phyloP scores from a whole-genome alignment of 306 rosid species.

The Cicer yamashitae region DNA sequence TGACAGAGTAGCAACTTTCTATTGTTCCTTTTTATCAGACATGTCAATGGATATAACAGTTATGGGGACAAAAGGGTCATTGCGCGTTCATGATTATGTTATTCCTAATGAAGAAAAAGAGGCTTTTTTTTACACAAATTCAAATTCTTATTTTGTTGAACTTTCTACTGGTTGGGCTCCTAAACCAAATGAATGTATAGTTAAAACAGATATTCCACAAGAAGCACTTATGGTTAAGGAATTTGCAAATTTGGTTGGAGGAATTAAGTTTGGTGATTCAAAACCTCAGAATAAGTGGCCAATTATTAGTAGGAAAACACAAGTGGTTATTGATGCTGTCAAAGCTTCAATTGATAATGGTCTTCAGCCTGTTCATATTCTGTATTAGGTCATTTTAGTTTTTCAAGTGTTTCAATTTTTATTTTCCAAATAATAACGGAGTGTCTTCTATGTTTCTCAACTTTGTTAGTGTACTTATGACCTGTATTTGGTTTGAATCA shows the following conservation, averaged over 20 bases:
- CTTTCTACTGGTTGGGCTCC: conserved; percentile 56
- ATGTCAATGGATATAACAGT: conserved; percentile 68
- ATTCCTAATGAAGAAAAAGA: conserved; percentile 69
- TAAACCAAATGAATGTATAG: conserved; percentile 52
- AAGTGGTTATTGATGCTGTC: conserved; percentile 69
- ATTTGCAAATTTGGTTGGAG: conserved; percentile 62
- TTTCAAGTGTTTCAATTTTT: not conserved
- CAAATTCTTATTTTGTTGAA: conserved; percentile 53
- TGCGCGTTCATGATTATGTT: conserved; percentile 63
- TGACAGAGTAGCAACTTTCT: conserved; percentile 71
- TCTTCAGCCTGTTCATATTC: conserved; percentile 52
- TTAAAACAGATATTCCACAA: conserved; percentile 67
- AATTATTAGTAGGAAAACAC: conserved; percentile 69
- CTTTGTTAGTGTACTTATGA: too few relatives aligned
- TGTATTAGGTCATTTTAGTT: not conserved
- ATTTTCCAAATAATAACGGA: not conserved
- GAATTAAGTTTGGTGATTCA: conserved; percentile 48
- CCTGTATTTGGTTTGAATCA: too few relatives aligned
- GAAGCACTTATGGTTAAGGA: conserved; percentile 71
- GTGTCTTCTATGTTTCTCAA: not conserved
- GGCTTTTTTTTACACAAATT: conserved; percentile 49
- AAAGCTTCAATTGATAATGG: conserved; percentile 69
- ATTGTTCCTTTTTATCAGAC: conserved; percentile 72
- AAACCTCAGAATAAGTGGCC: conserved; percentile 70
- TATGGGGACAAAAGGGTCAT: conserved; percentile 67